Evolutionary conservation across 1,139 yeast species (phyloP), one percentile per base, ranked within the genome.

Genomic region (Debaryomycetaceae sp.): DNA sequence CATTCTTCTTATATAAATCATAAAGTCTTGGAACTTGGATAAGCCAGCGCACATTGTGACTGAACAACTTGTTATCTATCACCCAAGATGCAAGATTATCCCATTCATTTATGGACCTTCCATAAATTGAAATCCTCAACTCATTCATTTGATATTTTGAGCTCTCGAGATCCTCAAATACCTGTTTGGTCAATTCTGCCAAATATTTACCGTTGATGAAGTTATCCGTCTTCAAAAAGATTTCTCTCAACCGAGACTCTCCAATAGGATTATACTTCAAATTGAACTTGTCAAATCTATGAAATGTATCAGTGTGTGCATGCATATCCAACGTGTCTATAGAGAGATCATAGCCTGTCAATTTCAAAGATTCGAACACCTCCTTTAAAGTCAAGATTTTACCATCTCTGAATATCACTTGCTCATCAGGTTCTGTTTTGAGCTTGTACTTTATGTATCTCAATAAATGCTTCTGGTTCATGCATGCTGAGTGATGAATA

Each of bases 261-360:
- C 99, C 99, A 57, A 95, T 87, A 20, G 99, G 99, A 59, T 95
- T 95, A 70, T 95, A 95, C 66, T 95, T 95, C 68, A 95, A 76
- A 64, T 95, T 95, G 76, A 95, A 95, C 68, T 95, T 95, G 68
- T 95, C 99, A 61, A 95, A 95, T 57, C 99, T 79, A 66, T 95
- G 99, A 78, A 95, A 95, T 0, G 98, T 86, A 61, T 95, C 99
- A 50, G 93, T 88, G 64, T 95, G 99, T 3, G 99, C 97, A 66
- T 95, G 99, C 99, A 95, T 95, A 66, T 95, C 99, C 54, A 95
- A 78, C 1, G 99, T 93, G 59, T 95, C 99, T 57, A 95, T 93
- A 46, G 96, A 87, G 50, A 95, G 73, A 62, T 95, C 99, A 62
- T 95, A 95, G 1, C 97, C 98, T 0, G 96, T 85, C 50, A 95